phyloP scores from a whole-genome alignment of 495 filamentous ascomycete species.

The Amorphotheca resinae region DNA sequence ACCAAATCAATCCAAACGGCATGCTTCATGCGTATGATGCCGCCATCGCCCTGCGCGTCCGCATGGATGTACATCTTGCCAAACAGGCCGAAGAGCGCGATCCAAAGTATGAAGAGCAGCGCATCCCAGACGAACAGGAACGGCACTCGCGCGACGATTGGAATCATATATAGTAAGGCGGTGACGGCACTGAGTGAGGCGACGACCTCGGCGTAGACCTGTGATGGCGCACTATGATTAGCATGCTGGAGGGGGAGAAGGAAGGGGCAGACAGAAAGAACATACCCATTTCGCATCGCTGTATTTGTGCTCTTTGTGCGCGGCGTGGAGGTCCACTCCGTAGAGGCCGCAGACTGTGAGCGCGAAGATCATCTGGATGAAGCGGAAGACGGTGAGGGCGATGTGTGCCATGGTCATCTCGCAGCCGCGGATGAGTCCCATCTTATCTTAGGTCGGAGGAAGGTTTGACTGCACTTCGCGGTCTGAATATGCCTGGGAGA shows the following conservation, averaged over 20 bases:
- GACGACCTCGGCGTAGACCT: slow-evolving; percentile 59
- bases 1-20: slow-evolving; percentile 67
- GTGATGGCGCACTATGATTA: not conserved
- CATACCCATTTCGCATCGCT: slow-evolving; percentile 56
- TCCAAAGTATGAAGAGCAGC: slow-evolving; percentile 62
- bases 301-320: slow-evolving; percentile 35
- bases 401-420: slow-evolving; percentile 24
- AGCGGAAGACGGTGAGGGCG: slow-evolving; percentile 42
- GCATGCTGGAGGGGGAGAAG: not conserved
- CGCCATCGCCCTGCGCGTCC: slow-evolving; percentile 43
- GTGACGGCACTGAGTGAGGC: slow-evolving; percentile 49
- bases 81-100: slow-evolving; percentile 71
- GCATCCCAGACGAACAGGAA: slow-evolving; percentile 54
- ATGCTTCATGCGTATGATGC: slow-evolving; percentile 64
- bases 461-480: no score
- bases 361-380: slow-evolving; percentile 61
- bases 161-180: slow-evolving; percentile 47
- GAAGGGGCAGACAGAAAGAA: slow-evolving; percentile 1
- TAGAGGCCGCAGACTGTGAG: slow-evolving; percentile 71
- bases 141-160: slow-evolving; percentile 23
- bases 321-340: slow-evolving; percentile 51
- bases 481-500: no score
- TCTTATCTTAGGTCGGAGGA: no score
- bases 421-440: slow-evolving; percentile 11
- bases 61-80: slow-evolving; percentile 63